Evolutionary conservation across 148 eudicot genomes (phyloP), one percentile per base, ranked within the genome.

Genomic region (Chenopodium formosanum): DNA sequence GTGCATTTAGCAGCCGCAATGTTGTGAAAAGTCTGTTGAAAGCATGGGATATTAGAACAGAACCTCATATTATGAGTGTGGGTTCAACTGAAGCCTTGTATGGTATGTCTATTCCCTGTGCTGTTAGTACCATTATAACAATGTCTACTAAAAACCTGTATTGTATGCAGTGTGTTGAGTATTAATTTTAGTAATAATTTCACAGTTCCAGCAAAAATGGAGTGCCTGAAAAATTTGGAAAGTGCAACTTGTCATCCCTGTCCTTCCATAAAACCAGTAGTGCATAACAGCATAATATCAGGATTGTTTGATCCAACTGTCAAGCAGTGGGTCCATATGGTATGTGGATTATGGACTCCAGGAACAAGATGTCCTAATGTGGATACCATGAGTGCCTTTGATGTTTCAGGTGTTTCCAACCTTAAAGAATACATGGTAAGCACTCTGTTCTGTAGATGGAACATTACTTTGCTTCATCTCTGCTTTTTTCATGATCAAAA

Each of bases 271-370:
- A 77, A 80, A 70, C 76, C 84, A 58, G 76, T 82, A 84, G 83
- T 86, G 52, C 84, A 83, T 82, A 89, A 88, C 80, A 87, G 87
- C 83, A 83, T 89, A 77, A 83, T 84, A 80, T 82, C 87, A 2
- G 89, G 90, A 81, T 68, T 88, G 48, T 82, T 85, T 85, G 88
- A 90, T 82, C 82, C 87, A 22, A 83, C 87, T 31, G 84, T 88
- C 73, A 88, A 88, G 89, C 92, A 88, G 86, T 90, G 92, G 92
- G 82, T 90, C 65, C 92, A 90, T 78, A 85, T 90, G 90, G 90
- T 90, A 69, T 90, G 92, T 82, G 92, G 90, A 76, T 86, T 90
- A 62, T 90, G 92, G 92, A 90, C 92, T 78, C 88, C 90, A 62
- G 88, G 84, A 75, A 86, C 92, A 78, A 85, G 92, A 67, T 88